phyloP scores from a whole-genome alignment of 2,329 filamentous ascomycete genomes.

The Trichophyton rubrum region DNA sequence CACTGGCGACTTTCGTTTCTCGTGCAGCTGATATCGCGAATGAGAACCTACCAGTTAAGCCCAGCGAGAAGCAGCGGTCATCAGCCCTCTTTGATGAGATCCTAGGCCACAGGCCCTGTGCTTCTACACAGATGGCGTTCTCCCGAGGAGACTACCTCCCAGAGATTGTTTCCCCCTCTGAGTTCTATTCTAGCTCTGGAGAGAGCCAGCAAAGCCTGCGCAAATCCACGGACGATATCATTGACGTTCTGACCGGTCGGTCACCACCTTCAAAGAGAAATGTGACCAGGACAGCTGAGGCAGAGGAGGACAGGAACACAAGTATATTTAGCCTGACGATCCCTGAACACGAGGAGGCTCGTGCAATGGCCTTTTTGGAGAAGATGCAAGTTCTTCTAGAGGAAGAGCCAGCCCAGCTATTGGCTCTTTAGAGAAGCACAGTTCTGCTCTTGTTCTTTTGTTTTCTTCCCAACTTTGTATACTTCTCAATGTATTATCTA shows the following conservation, averaged over 20 bases:
- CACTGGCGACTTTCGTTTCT: conserved; percentile 73
- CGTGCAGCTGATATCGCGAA: conserved; percentile 81
- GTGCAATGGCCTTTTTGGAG: conserved; percentile 71
- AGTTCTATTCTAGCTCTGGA: conserved; percentile 7
- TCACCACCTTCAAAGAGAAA: conserved; percentile 15
- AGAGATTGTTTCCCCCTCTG: conserved; percentile 49
- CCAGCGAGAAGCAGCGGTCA: conserved; percentile 40
- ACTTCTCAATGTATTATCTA: conserved; percentile 2
- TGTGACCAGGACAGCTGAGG: conserved; percentile 17
- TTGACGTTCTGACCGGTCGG: conserved; percentile 61
- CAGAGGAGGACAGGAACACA: conserved; percentile 19
- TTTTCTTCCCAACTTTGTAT: not conserved
- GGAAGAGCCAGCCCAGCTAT: conserved; percentile 62
- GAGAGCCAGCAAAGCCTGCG: conserved; percentile 11
- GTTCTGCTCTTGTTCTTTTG: not conserved
- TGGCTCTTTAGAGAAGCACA: conserved; percentile 31
- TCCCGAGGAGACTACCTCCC: conserved; percentile 57
- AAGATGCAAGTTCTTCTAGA: conserved; percentile 75
- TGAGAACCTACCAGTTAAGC: conserved; percentile 53
- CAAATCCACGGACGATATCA: conserved; percentile 50
- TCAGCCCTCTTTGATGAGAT: conserved; percentile 82
- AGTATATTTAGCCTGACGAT: conserved; percentile 78
- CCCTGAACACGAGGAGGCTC: conserved; percentile 64
- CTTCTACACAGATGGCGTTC: not conserved
- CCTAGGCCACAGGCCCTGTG: conserved; percentile 49